These are phyloP conservation scores for Erucastrum elatum DNA, from an alignment of 345 rosid genomes.

Conservation along the genomic window DNA sequence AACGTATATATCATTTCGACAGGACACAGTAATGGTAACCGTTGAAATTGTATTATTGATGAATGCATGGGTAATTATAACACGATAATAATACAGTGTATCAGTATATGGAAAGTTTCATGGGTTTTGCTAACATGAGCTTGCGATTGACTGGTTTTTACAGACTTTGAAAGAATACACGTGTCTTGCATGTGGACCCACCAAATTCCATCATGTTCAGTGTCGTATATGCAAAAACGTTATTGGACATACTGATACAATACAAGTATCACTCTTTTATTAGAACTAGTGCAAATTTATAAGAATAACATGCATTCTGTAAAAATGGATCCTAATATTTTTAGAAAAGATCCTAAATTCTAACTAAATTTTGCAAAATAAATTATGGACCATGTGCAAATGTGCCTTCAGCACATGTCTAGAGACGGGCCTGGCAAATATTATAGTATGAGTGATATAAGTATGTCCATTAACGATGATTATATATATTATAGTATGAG, in stretches of 20 bases:
- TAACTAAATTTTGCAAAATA: too few species aligned
- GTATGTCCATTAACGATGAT: not conserved
- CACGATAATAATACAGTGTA: not conserved
- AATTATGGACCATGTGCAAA: too few species aligned
- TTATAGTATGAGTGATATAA: too few species aligned
- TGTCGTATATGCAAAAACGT: not conserved
- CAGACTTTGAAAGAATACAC: not conserved
- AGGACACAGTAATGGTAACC: not conserved
- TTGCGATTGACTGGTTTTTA: not conserved
- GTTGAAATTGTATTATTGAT: not conserved
- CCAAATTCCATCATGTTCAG: not conserved
- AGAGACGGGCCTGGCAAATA: too few species aligned
- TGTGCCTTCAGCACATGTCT: too few species aligned
- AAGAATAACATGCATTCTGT: too few species aligned
- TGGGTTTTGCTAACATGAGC: not conserved
- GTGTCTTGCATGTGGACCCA: not conserved
- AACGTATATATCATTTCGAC: not conserved
- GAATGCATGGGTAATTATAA: not conserved
- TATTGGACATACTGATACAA: not conserved
- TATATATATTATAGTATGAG: not conserved
- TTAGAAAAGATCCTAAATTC: too few species aligned
- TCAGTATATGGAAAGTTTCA: not conserved
- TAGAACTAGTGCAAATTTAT: too few species aligned
- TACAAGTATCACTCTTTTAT: too few species aligned
- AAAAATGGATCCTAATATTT: too few species aligned